Percentiles rank a stretch among this genome's conserved stretches.
These are phyloP conservation scores for Megacollybia marginata DNA, from an alignment of 768 basidiomycete species.

Conservation along the genomic window DNA sequence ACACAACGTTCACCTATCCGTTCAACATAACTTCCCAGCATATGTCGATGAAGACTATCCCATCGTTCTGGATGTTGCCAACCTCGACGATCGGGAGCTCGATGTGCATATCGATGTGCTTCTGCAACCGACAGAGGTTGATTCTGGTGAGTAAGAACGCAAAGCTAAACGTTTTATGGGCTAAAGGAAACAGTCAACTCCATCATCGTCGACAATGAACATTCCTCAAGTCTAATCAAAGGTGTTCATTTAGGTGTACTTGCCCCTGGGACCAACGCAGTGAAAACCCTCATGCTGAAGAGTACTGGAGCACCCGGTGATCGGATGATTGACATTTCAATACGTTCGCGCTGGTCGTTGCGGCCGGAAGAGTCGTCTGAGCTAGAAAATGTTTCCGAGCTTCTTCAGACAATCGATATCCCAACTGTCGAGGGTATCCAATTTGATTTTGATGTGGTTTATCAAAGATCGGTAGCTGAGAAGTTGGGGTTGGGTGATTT, in stretches of 20 bases:
- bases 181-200: constrained; percentile 39
- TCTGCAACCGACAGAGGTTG: constrained; percentile 73
- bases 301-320: constrained; percentile 61
- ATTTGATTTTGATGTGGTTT: constrained; percentile 44
- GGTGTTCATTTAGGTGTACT: constrained; percentile 62
- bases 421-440: constrained; percentile 60
- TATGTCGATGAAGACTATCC: constrained; percentile 79
- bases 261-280: constrained; percentile 43
- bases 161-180: not conserved
- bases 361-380: constrained; percentile 1
- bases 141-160: constrained; percentile 45
- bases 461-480: constrained; percentile 34
- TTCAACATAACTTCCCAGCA: constrained; percentile 61
- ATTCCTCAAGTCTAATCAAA: constrained; percentile 69
- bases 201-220: constrained; percentile 54
- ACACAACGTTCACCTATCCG: constrained; percentile 45
- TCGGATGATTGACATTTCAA: constrained; percentile 73
- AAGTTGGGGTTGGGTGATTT: constrained; percentile 47
- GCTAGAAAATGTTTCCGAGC: constrained; percentile 40
- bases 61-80: constrained; percentile 62
- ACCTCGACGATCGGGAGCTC: constrained; percentile 62
- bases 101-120: constrained; percentile 67
- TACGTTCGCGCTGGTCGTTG: constrained; percentile 46
- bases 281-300: constrained; percentile 58
- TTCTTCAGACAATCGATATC: constrained; percentile 58